phyloP scores from a whole-genome alignment of 2,329 filamentous ascomycete species.

The Dothistroma septosporum region DNA sequence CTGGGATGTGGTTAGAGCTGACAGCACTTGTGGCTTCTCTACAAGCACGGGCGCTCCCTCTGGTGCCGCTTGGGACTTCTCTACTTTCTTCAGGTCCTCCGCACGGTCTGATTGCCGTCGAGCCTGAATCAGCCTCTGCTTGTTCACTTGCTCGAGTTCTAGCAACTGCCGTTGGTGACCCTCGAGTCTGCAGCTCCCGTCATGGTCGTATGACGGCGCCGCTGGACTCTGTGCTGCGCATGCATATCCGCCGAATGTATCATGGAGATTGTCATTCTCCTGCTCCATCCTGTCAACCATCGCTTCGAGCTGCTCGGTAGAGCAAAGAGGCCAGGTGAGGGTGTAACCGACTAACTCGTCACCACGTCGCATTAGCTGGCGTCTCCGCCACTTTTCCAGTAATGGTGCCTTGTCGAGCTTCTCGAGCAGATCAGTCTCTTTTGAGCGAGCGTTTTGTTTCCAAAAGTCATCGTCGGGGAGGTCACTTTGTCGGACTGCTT shows the following conservation, averaged over 20 bases:
- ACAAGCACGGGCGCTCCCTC: not conserved
- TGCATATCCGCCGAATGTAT: constrained; percentile 5
- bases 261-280: constrained; percentile 12
- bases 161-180: not conserved
- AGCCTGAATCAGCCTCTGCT: not conserved
- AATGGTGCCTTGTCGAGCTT: not conserved
- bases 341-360: constrained; percentile 1
- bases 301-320: constrained; percentile 9
- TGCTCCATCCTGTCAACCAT: constrained; percentile 9
- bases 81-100: not conserved
- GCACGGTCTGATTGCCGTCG: constrained; percentile 4
- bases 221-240: not conserved
- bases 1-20: constrained; percentile 56
- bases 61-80: not conserved
- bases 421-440: not conserved
- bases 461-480: constrained; percentile 7
- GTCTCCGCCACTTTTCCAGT: constrained; percentile 1
- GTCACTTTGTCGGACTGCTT: constrained; percentile 8
- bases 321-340: not conserved
- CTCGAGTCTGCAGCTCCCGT: not conserved
- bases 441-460: constrained; percentile 3
- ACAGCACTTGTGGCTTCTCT: constrained; percentile 42
- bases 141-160: not conserved
- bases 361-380: constrained; percentile 2
- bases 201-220: not conserved